These are phyloP conservation scores for Botryosphaeria dothidea DNA, from an alignment of 2,329 filamentous ascomycete genomes.

Conservation along the genomic window DNA sequence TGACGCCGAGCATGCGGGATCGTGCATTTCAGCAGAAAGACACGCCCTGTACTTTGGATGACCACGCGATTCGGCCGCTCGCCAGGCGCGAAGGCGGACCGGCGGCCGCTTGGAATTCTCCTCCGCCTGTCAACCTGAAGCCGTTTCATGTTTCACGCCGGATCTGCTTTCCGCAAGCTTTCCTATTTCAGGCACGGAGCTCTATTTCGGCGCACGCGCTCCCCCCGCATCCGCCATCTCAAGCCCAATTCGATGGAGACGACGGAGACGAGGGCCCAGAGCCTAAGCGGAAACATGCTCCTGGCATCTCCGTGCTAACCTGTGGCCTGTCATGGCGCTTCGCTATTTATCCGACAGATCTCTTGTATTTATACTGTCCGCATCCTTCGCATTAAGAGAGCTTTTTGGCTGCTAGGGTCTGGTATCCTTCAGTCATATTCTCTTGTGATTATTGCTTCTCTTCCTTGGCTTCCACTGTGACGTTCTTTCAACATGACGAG, in stretches of 20 bases:
- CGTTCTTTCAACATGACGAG: conserved; percentile 7
- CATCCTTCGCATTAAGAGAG: not conserved
- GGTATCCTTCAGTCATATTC: not conserved
- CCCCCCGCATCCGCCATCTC: conserved; percentile 4
- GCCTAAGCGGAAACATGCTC: not conserved
- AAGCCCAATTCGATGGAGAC: not conserved
- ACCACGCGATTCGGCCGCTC: not conserved
- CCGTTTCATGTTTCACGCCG: conserved; percentile 14
- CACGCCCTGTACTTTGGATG: not conserved
- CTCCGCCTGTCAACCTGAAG: not conserved
- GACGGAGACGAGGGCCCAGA: not conserved
- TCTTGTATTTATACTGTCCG: not conserved
- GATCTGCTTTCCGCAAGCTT: conserved; percentile 10
- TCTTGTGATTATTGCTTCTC: not conserved
- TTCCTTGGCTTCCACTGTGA: not conserved
- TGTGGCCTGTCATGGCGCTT: not conserved
- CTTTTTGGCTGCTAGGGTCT: not conserved
- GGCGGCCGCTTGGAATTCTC: not conserved
- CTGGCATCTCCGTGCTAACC: conserved; percentile 1
- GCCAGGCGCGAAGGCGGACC: not conserved
- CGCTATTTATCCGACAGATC: conserved; percentile 1
- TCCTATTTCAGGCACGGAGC: conserved; percentile 14
- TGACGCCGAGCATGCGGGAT: not conserved
- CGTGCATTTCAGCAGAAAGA: not conserved
- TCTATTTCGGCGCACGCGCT: not conserved